Evolutionary conservation across 371 early-diverging fungal genomes (phyloP).

Genomic region (Nosema muscidifuracis): DNA sequence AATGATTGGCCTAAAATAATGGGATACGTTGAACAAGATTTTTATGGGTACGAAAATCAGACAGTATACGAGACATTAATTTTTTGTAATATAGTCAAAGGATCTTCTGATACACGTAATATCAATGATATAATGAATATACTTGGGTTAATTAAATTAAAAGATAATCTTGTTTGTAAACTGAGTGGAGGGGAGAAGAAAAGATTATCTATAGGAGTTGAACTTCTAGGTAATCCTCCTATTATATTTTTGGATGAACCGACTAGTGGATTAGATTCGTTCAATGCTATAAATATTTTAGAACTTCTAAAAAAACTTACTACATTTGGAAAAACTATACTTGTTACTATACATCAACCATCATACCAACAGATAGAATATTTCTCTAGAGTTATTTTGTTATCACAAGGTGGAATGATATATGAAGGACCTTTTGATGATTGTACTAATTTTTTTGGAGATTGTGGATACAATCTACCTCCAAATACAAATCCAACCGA

Average conservation of each 20-base stretch:
- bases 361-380: slow-evolving; percentile 76
- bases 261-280: slow-evolving; percentile 77
- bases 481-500: slow-evolving; percentile 70
- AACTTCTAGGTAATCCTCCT: slow-evolving; percentile 57
- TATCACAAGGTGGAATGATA: slow-evolving; percentile 66
- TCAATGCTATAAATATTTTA: slow-evolving; percentile 79
- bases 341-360: slow-evolving; percentile 87
- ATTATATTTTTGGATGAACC: slow-evolving; percentile 71
- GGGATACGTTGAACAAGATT: slow-evolving; percentile 67
- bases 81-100: slow-evolving; percentile 63
- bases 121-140: slow-evolving; percentile 46
- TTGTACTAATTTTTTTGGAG: slow-evolving; percentile 62
- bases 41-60: slow-evolving; percentile 61
- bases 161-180: slow-evolving; percentile 52
- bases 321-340: slow-evolving; percentile 72
- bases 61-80: slow-evolving; percentile 60
- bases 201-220: slow-evolving; percentile 59
- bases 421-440: slow-evolving; percentile 62
- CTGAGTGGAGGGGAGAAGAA: slow-evolving; percentile 63
- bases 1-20: slow-evolving; percentile 50
- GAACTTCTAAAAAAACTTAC: slow-evolving; percentile 71
- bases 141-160: slow-evolving; percentile 58
- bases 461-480: slow-evolving; percentile 68
- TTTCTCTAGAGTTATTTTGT: slow-evolving; percentile 75
- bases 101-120: no score